Percentiles rank a stretch among this genome's conserved stretches.
phyloP scores from a whole-genome alignment of 192 early-diverging fungal genomes.

The Backusella luteola region DNA sequence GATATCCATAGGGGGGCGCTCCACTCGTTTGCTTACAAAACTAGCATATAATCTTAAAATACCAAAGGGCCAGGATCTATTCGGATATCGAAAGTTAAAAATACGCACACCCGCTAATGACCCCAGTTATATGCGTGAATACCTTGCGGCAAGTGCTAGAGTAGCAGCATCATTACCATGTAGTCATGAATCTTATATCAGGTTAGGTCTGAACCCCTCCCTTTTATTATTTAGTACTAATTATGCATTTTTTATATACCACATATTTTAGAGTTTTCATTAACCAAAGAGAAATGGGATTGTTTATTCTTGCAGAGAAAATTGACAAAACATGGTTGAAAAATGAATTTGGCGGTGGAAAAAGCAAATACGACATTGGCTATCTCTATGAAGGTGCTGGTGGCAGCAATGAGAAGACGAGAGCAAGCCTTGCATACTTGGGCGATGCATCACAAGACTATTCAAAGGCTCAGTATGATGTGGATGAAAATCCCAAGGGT shows the following conservation, averaged over 20 bases:
- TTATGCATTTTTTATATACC: neutral
- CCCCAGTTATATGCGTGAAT: conserved; percentile 33
- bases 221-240: neutral
- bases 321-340: conserved; percentile 14
- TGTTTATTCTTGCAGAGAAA: conserved; percentile 15
- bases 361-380: neutral
- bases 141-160: conserved; percentile 15
- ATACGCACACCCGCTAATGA: conserved; percentile 21
- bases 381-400: conserved; percentile 11
- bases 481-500: conserved; percentile 6
- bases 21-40: conserved; percentile 24
- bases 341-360: conserved; percentile 12
- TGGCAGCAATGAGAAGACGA: neutral
- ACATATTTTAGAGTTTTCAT: conserved; percentile 23
- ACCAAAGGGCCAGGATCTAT: neutral
- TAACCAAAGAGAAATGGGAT: conserved; percentile 9
- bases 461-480: neutral
- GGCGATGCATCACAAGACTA: conserved; percentile 13
- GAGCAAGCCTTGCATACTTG: conserved; percentile 3
- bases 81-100: conserved; percentile 27
- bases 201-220: conserved; percentile 7
- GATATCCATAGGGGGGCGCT: conserved; percentile 23
- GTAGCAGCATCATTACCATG: conserved; percentile 18
- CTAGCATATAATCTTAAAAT: conserved; percentile 29
- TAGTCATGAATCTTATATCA: conserved; percentile 15